These are phyloP conservation scores for Picocystis sp. DNA, from an alignment of 163 green algal species.

Conservation along the genomic window DNA sequence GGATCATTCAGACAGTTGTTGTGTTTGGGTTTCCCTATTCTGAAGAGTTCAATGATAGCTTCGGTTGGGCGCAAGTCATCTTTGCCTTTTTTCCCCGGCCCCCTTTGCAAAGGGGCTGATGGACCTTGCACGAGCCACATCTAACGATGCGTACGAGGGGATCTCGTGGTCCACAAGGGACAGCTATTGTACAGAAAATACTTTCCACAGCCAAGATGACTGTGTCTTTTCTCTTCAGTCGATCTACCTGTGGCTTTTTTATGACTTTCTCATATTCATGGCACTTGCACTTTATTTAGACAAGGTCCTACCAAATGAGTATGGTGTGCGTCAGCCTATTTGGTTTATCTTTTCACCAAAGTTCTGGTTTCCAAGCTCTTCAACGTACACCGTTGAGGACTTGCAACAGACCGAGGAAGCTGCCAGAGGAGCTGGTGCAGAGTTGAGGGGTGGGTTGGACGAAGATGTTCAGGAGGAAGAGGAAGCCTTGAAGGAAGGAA, in stretches of 20 bases:
- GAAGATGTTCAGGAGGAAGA: conserved; percentile 1
- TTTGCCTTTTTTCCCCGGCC: conserved; percentile 61
- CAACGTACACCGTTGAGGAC: neutral
- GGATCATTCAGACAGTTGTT: conserved; percentile 33
- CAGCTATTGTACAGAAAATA: conserved; percentile 25
- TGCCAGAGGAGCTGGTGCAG: neutral
- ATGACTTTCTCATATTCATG: conserved; percentile 56
- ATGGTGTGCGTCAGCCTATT: conserved; percentile 26
- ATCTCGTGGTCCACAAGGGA: conserved; percentile 39
- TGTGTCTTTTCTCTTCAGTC: conserved; percentile 9
- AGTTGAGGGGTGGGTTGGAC: neutral
- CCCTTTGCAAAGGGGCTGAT: conserved; percentile 63
- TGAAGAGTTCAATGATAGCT: conserved; percentile 10
- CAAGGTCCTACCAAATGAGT: conserved; percentile 70
- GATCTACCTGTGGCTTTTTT: conserved; percentile 38
- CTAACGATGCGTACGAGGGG: conserved; percentile 18
- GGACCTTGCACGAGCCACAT: conserved; percentile 57
- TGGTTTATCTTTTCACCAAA: conserved; percentile 51
- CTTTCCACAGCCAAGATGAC: neutral
- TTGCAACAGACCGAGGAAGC: conserved; percentile 46
- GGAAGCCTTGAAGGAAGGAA: neutral
- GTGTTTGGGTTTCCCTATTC: conserved; percentile 9
- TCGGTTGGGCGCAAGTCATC: conserved; percentile 26
- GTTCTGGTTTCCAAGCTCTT: conserved; percentile 46
- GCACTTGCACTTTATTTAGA: conserved; percentile 76